A percentile compares a stretch with the other conserved stretches of the same genome.
Conservation (phyloP, 1,139 yeast genomes). For the Hyphopichia fennica region DNA sequence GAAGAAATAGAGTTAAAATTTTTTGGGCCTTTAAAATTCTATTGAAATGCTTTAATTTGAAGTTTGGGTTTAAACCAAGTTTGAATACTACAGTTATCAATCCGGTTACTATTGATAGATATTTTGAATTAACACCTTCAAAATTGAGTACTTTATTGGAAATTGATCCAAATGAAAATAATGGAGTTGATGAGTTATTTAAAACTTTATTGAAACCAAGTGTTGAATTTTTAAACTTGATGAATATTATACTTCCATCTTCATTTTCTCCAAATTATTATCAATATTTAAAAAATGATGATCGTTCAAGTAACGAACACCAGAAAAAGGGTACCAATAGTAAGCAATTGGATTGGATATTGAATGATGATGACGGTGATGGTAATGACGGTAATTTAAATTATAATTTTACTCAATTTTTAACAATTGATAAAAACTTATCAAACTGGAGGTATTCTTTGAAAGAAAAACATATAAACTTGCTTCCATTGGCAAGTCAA, state of each 20-base stretch:
- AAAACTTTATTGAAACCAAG: conserved; percentile 43
- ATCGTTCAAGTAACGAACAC: conserved; percentile 12
- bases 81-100: conserved; percentile 49
- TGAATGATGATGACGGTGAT: conserved; percentile 51
- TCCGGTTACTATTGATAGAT: conserved; percentile 50
- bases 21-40: conserved; percentile 63
- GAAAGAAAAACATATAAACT: conserved; percentile 28
- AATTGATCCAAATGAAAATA: conserved; percentile 9
- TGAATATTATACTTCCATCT: conserved; percentile 49
- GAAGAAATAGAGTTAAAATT: conserved; percentile 54
- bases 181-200: conserved; percentile 34
- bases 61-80: conserved; percentile 51
- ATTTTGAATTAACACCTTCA: conserved; percentile 49
- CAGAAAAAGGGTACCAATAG: conserved; percentile 23
- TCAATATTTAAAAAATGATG: conserved; percentile 41
- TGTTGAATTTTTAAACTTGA: conserved; percentile 44
- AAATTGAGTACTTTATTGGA: conserved; percentile 39
- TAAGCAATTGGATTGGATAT: conserved; percentile 44
- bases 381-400: conserved; percentile 53
- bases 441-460: conserved; percentile 45
- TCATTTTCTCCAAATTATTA: conserved; percentile 51
- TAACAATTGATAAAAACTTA: conserved; percentile 45
- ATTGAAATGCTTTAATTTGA: conserved; percentile 49
- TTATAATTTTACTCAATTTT: conserved; percentile 46
- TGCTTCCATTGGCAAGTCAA: conserved; percentile 28